phyloP scores from a whole-genome alignment of 805 yeast species.

The Torulaspora gathmanii region DNA sequence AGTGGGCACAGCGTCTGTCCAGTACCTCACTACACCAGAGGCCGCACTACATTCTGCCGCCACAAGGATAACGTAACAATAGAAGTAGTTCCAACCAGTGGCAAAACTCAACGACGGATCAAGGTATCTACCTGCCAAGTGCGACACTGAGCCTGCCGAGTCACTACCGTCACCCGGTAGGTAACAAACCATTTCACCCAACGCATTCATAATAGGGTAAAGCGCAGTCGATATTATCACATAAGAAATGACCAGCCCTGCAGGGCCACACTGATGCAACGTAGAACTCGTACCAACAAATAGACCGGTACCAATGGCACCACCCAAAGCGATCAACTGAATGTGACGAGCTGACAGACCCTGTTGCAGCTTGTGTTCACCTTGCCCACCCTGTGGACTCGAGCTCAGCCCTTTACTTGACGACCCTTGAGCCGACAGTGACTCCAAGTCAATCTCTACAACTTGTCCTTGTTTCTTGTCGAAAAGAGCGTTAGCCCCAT shows the following conservation, averaged over 20 bases:
- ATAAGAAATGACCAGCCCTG: conserved; percentile 57
- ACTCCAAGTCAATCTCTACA: conserved; percentile 13
- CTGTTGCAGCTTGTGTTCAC: conserved; percentile 13
- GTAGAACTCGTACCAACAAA: conserved; percentile 70
- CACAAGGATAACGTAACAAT: conserved; percentile 46
- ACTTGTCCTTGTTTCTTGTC: conserved; percentile 13
- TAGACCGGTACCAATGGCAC: conserved; percentile 79
- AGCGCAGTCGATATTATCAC: conserved; percentile 58
- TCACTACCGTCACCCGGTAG: conserved; percentile 50
- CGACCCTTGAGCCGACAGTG: conserved; percentile 9
- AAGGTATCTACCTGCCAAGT: conserved; percentile 54
- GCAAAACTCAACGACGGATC: conserved; percentile 58
- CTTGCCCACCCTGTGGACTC: not conserved
- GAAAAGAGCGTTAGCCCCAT: conserved; percentile 1
- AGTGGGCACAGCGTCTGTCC: conserved; percentile 52
- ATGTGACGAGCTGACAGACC: conserved; percentile 56
- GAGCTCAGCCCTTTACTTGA: not conserved
- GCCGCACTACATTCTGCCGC: conserved; percentile 65
- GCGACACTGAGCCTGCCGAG: conserved; percentile 51
- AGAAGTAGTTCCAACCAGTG: conserved; percentile 53
- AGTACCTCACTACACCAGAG: conserved; percentile 55
- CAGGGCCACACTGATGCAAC: conserved; percentile 68
- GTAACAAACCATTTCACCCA: conserved; percentile 66
- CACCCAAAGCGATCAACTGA: conserved; percentile 79
- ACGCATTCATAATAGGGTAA: conserved; percentile 57